phyloP scores from a whole-genome alignment of 177 flowering plant genomes.

The Vitis hybrid region DNA sequence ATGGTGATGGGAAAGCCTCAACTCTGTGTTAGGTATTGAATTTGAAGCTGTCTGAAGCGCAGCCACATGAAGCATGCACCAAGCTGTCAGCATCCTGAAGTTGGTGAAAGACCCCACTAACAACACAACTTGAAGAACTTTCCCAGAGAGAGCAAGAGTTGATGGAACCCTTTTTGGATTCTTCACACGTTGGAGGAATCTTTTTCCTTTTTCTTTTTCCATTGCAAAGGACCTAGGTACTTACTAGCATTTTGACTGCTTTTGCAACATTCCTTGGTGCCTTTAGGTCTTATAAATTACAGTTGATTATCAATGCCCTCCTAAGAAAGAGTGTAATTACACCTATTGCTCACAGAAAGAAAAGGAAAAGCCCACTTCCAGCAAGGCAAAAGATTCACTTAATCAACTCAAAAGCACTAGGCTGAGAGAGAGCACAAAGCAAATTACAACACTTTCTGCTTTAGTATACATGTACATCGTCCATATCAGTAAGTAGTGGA shows the following conservation, averaged over 20 bases:
- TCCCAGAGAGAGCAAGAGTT: constrained; percentile 3
- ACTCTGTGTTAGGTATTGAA: neutral
- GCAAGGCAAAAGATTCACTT: constrained; percentile 14
- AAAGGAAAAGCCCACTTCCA: neutral
- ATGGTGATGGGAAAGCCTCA: neutral
- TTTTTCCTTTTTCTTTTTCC: neutral
- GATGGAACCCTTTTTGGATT: constrained; percentile 19
- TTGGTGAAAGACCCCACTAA: constrained; percentile 15
- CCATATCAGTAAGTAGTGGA: constrained; percentile 9
- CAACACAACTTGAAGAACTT: constrained; percentile 3
- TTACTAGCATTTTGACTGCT: constrained; percentile 32
- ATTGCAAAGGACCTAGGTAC: constrained; percentile 20
- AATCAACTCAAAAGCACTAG: neutral
- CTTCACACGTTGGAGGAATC: constrained; percentile 19
- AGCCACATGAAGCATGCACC: neutral
- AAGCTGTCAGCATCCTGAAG: constrained; percentile 12
- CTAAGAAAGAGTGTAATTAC: neutral
- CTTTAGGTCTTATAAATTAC: neutral
- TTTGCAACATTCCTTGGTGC: constrained; percentile 24
- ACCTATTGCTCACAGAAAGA: neutral
- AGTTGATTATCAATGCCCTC: neutral
- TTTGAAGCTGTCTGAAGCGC: neutral
- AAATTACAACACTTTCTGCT: neutral
- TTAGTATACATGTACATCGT: constrained; percentile 2
- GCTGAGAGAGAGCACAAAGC: neutral